Evolutionary conservation across 2,329 filamentous ascomycete genomes (phyloP).

Genomic region (Meredithiella fracta): DNA sequence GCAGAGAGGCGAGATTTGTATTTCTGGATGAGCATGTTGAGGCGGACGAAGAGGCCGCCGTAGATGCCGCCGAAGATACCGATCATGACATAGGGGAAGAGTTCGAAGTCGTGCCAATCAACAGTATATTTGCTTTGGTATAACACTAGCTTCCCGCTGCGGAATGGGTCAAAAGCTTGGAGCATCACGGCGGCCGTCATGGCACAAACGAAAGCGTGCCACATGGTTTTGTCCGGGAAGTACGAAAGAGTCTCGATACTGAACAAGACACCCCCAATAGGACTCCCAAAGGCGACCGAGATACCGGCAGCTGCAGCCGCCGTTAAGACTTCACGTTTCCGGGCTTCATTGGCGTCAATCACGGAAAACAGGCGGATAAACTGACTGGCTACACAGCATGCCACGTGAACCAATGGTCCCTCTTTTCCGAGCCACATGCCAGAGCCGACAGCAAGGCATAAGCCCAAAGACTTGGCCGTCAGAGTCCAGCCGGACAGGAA

Average conservation of each 20-base stretch:
- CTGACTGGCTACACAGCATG: constrained; percentile 87
- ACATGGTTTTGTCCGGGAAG: constrained; percentile 98
- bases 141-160: constrained; percentile 85
- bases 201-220: constrained; percentile 97
- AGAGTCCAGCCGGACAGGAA: constrained; percentile 84
- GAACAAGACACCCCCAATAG: constrained; percentile 87
- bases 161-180: constrained; percentile 84
- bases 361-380: constrained; percentile 78
- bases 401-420: constrained; percentile 86
- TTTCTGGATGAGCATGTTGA: constrained; percentile 72
- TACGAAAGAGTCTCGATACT: constrained; percentile 94
- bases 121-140: constrained; percentile 90
- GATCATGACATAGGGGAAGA: constrained; percentile 71
- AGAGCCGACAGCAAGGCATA: constrained; percentile 80
- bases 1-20: constrained; percentile 48
- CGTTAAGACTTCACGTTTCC: constrained; percentile 83
- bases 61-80: constrained; percentile 87
- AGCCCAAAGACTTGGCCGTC: constrained; percentile 71
- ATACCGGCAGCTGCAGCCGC: constrained; percentile 85
- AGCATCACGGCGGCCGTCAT: constrained; percentile 96
- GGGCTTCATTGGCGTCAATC: constrained; percentile 78
- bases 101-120: constrained; percentile 87
- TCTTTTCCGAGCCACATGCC: constrained; percentile 96
- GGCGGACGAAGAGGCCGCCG: constrained; percentile 83
- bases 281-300: constrained; percentile 83